Evolutionary conservation across 371 early-diverging fungal genomes (phyloP).

Genomic region (Coemansia sp.): DNA sequence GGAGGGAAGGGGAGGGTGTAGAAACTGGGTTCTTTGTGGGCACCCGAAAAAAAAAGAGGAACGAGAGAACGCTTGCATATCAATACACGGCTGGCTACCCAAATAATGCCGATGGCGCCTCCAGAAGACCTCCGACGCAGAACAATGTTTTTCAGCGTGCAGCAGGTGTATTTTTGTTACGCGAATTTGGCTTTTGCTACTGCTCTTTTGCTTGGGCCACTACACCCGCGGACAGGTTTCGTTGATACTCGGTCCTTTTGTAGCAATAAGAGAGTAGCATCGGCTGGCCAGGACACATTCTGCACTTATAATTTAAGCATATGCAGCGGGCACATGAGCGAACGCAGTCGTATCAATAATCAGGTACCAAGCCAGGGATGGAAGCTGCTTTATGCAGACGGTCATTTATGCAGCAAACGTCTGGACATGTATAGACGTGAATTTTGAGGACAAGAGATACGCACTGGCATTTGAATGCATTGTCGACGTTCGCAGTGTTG

Average conservation of each 20-base stretch:
- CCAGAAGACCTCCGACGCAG: conserved; percentile 8
- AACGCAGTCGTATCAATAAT: conserved; percentile 13
- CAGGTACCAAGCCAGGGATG: conserved; percentile 5
- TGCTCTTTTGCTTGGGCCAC: background rate
- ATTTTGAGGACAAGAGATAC: background rate
- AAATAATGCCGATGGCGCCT: background rate
- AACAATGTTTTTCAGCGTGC: conserved; percentile 7
- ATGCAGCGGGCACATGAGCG: conserved; percentile 19
- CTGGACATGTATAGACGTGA: background rate
- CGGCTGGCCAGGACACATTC: background rate
- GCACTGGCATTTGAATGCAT: background rate
- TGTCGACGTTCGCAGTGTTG: background rate
- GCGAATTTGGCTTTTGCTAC: background rate
- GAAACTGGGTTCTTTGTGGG: conserved; percentile 11
- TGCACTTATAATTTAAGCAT: conserved; percentile 5
- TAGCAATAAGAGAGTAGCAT: background rate
- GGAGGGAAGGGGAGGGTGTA: conserved; percentile 3
- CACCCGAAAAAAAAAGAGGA: conserved; percentile 5
- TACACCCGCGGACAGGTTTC: conserved; percentile 3
- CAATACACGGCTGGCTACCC: conserved; percentile 6
- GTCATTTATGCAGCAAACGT: conserved; percentile 14
- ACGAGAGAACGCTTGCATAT: conserved; percentile 10
- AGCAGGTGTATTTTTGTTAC: background rate
- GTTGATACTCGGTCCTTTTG: background rate
- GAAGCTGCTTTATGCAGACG: conserved; percentile 2